These are phyloP conservation scores for Phytophthora pinifolia DNA, from an alignment of 352 stramenopile species.

Conservation along the genomic window DNA sequence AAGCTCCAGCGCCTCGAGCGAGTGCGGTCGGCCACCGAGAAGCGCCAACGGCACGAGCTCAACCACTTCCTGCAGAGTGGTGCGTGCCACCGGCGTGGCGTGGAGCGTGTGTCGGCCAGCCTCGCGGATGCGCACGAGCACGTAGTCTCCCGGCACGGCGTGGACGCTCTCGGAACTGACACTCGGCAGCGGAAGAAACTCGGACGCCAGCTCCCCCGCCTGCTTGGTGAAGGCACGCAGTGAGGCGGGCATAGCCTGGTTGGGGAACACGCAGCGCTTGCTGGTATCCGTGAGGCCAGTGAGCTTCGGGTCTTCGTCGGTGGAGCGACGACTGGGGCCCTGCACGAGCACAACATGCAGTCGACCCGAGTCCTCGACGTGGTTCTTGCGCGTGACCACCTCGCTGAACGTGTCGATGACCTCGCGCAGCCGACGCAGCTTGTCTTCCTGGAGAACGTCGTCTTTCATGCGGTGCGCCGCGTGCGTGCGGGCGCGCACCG, in stretches of 20 bases:
- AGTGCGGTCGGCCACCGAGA: constrained; percentile 56
- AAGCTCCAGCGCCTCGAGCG: constrained; percentile 35
- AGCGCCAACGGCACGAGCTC: constrained; percentile 51
- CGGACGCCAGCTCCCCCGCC: constrained; percentile 33
- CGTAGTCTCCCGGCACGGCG: constrained; percentile 75
- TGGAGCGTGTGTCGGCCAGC: constrained; percentile 84
- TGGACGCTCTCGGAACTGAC: constrained; percentile 39
- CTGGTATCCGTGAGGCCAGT: constrained; percentile 89
- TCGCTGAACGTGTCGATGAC: constrained; percentile 95
- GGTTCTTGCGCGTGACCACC: constrained; percentile 91
- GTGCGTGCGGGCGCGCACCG: constrained; percentile 95
- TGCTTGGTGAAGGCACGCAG: constrained; percentile 45
- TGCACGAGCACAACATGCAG: constrained; percentile 97
- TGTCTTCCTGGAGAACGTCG: constrained; percentile 93
- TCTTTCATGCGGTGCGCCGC: constrained; percentile 95
- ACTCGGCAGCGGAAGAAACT: constrained; percentile 51
- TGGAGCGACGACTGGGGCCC: constrained; percentile 87
- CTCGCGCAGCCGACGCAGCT: constrained; percentile 94
- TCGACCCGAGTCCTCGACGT: constrained; percentile 89
- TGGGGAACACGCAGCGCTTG: constrained; percentile 88
- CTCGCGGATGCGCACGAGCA: constrained; percentile 81
- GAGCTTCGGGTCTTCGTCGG: constrained; percentile 67
- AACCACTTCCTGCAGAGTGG: constrained; percentile 67
- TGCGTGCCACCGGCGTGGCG: constrained; percentile 74
- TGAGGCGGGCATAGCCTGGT: constrained; percentile 51